Percentiles rank a stretch among this genome's conserved stretches.
Evolutionary conservation across 2,329 filamentous ascomycete genomes (phyloP).

Genomic region (Davidsoniella virescens): DNA sequence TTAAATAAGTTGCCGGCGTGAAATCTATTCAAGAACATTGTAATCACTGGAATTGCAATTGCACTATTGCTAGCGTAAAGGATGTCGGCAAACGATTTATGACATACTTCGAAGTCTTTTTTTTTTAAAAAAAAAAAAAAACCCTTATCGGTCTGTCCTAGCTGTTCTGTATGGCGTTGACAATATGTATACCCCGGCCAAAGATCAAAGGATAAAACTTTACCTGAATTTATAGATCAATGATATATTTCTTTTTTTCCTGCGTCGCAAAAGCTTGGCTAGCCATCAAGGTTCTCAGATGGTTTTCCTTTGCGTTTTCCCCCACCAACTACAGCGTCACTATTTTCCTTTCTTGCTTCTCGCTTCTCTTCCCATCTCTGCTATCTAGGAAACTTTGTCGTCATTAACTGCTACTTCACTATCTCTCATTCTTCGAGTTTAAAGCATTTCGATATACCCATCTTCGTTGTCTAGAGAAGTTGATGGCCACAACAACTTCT

Average conservation of each 20-base stretch:
- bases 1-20: neutral
- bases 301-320: neutral
- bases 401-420: too few relatives aligned
- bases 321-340: neutral
- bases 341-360: neutral
- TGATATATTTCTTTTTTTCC: neutral
- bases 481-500: neutral
- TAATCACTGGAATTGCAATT: neutral
- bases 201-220: neutral
- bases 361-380: neutral
- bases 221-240: neutral
- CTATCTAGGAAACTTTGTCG: neutral
- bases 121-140: too few relatives aligned
- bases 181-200: too few relatives aligned
- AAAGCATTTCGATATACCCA: too few relatives aligned
- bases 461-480: too few relatives aligned
- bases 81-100: neutral
- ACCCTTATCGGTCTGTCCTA: too few relatives aligned
- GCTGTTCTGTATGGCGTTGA: too few relatives aligned
- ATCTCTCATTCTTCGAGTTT: too few relatives aligned
- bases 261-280: neutral
- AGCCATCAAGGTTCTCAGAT: conserved; percentile 11
- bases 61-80: neutral
- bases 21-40: neutral
- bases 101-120: too few relatives aligned